Conservation (phyloP, 2,329 filamentous ascomycete genomes). For the Pochonia chlamydosporia region DNA sequence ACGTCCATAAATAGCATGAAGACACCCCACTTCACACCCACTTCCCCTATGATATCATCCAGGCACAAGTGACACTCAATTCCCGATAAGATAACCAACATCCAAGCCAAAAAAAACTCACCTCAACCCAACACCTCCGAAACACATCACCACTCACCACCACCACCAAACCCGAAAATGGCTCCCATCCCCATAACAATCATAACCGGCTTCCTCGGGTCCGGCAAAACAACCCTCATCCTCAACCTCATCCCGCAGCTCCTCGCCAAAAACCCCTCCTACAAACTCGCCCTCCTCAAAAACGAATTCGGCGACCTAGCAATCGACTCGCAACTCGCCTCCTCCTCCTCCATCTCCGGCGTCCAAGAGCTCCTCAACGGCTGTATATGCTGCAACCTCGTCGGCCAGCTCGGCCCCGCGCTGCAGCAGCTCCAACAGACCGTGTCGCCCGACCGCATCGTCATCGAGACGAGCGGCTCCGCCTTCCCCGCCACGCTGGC, state of each 20-base stretch:
- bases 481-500: constrained; percentile 86
- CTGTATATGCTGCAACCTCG: constrained; percentile 98
- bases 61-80: too few relatives aligned
- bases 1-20: too few relatives aligned
- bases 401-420: constrained; percentile 80
- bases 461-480: constrained; percentile 87
- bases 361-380: constrained; percentile 92
- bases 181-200: constrained; percentile 84
- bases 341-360: constrained; percentile 75
- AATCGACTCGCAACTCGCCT: constrained; percentile 86
- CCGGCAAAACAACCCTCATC: constrained; percentile 93
- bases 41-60: too few relatives aligned
- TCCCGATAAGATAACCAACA: background rate
- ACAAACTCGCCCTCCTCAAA: constrained; percentile 90
- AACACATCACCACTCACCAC: background rate
- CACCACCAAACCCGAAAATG: constrained; percentile 43
- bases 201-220: constrained; percentile 91
- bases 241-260: constrained; percentile 92
- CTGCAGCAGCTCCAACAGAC: constrained; percentile 63
- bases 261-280: constrained; percentile 59
- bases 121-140: background rate
- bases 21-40: too few relatives aligned
- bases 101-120: background rate
- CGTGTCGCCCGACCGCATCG: constrained; percentile 69
- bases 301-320: constrained; percentile 97